A percentile compares a stretch with the other conserved stretches of the same genome.
Conservation (phyloP, 805 yeast genomes). For the Hanseniaspora meyeri region DNA sequence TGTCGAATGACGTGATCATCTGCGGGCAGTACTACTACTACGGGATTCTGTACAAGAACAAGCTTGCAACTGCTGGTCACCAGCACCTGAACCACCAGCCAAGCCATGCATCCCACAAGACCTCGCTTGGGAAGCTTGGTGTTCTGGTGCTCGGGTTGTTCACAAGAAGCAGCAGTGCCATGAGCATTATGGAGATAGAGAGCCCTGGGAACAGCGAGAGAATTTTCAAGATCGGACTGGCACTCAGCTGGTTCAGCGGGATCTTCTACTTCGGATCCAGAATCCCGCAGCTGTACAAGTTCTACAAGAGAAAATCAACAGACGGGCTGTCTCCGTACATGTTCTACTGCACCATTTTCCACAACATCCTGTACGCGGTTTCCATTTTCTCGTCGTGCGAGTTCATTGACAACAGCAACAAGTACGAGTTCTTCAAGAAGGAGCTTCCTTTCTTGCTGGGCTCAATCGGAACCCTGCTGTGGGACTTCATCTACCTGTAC, state of each 20-base stretch:
- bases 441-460: slow-evolving; percentile 79
- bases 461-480: slow-evolving; percentile 69
- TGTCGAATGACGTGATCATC: slow-evolving; percentile 56
- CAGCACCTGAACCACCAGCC: slow-evolving; percentile 22
- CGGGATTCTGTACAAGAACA: slow-evolving; percentile 27
- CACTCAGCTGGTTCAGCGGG: slow-evolving; percentile 63
- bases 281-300: slow-evolving; percentile 72
- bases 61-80: slow-evolving; percentile 27
- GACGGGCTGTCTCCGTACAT: slow-evolving; percentile 73
- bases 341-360: slow-evolving; percentile 65
- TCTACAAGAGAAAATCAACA: slow-evolving; percentile 66
- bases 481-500: slow-evolving; percentile 60
- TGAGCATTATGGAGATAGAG: slow-evolving; percentile 18
- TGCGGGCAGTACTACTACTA: slow-evolving; percentile 65
- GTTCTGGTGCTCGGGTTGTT: not conserved
- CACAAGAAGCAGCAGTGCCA: slow-evolving; percentile 15
- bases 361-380: slow-evolving; percentile 63
- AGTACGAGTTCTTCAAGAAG: slow-evolving; percentile 40
- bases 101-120: not conserved
- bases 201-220: not conserved
- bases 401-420: slow-evolving; percentile 31
- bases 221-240: slow-evolving; percentile 22
- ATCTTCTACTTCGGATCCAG: slow-evolving; percentile 63
- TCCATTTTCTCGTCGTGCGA: slow-evolving; percentile 60
- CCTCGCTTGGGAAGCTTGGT: not conserved